phyloP scores from a whole-genome alignment of 2,329 filamentous ascomycete genomes.

The Claviceps maximensis region DNA sequence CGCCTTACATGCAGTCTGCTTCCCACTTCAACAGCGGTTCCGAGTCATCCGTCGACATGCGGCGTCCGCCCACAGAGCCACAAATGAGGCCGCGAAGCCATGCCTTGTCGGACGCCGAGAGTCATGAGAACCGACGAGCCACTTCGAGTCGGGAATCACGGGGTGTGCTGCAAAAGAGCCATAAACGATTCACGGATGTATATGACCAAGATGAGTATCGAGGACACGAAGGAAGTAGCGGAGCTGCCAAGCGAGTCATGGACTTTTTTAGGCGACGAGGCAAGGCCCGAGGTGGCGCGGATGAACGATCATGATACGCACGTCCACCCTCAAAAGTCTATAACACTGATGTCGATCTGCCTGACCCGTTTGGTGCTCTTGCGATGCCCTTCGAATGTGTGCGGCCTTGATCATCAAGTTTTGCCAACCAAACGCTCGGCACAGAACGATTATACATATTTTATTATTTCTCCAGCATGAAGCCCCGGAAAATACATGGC shows the following conservation, averaged over 20 bases:
- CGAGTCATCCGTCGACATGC: conserved; percentile 39
- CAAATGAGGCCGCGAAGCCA: conserved; percentile 30
- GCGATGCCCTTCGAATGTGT: background rate
- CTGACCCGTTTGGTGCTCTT: background rate
- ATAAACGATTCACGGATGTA: conserved; percentile 77
- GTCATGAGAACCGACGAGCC: conserved; percentile 26
- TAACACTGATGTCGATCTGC: background rate
- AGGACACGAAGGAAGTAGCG: conserved; percentile 68
- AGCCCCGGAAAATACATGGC: background rate
- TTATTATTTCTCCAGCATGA: background rate
- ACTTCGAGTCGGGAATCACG: conserved; percentile 26
- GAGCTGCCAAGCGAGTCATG: conserved; percentile 87
- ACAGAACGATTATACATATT: background rate
- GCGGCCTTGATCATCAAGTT: background rate
- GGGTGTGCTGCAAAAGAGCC: conserved; percentile 66
- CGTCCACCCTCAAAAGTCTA: background rate
- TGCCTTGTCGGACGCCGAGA: conserved; percentile 29
- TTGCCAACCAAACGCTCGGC: background rate
- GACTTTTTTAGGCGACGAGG: conserved; percentile 90
- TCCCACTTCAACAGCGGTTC: conserved; percentile 37
- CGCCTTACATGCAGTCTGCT: conserved; percentile 31
- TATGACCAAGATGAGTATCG: conserved; percentile 62
- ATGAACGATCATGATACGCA: conserved; percentile 26
- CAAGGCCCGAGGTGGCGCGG: conserved; percentile 53
- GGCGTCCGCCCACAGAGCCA: conserved; percentile 26